Conservation (phyloP, 345 rosid species). For the Euphorbia pulcherrima region DNA sequence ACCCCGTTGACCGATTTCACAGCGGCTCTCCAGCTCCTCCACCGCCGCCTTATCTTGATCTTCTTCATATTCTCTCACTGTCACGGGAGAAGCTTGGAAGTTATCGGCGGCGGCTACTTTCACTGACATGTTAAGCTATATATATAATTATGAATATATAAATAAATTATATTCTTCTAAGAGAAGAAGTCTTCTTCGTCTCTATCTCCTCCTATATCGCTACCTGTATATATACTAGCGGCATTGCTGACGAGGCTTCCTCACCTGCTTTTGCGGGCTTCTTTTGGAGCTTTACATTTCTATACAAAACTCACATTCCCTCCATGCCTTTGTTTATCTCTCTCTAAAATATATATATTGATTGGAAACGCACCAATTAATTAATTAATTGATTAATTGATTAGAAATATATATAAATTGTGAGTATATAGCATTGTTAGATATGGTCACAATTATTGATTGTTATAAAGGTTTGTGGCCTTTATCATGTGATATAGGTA, state of each 20-base stretch:
- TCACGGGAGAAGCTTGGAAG: background rate
- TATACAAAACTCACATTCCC: constrained; percentile 17
- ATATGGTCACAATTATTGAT: constrained; percentile 28
- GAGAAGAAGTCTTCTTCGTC: background rate
- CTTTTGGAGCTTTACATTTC: background rate
- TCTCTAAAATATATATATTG: background rate
- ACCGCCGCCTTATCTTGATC: constrained; percentile 49
- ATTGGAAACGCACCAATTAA: too few relatives aligned
- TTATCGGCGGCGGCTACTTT: constrained; percentile 38
- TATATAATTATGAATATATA: background rate
- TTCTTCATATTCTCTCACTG: constrained; percentile 60
- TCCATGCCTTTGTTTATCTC: constrained; percentile 8
- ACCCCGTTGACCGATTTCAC: constrained; percentile 51
- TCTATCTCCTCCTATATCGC: background rate
- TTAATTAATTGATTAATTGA: too few relatives aligned
- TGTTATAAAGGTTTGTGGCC: constrained; percentile 10
- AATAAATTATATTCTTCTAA: background rate
- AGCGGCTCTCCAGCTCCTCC: constrained; percentile 60
- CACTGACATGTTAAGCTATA: constrained; percentile 26
- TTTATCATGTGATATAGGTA: constrained; percentile 14
- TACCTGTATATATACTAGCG: constrained; percentile 1
- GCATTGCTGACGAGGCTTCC: constrained; percentile 16
- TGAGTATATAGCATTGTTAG: constrained; percentile 12
- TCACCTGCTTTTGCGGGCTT: constrained; percentile 11
- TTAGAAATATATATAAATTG: background rate